Evolutionary conservation across 2,329 filamentous ascomycete species (phyloP).

Genomic region (Nannizziopsis barbatae): DNA sequence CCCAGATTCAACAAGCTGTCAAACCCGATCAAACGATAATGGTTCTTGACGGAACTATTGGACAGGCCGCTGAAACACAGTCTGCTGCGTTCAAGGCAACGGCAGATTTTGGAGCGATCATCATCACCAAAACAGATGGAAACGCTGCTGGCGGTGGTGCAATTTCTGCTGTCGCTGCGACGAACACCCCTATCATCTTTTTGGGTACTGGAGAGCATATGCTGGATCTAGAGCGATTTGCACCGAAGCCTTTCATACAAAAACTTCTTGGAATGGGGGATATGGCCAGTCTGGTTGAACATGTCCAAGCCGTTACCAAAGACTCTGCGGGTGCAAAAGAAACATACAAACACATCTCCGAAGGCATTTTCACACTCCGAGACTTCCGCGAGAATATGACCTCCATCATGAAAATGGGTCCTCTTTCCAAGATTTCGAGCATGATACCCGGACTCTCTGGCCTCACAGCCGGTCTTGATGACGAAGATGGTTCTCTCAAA

Average conservation of each 20-base stretch:
- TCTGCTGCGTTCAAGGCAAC: constrained; percentile 95
- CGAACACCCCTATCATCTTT: constrained; percentile 93
- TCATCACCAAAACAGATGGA: constrained; percentile 97
- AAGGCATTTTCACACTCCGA: constrained; percentile 89
- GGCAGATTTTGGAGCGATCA: constrained; percentile 93
- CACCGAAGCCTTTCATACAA: constrained; percentile 82
- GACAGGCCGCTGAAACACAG: constrained; percentile 88
- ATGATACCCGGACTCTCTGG: constrained; percentile 95
- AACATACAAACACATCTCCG: constrained; percentile 96
- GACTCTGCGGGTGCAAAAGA: constrained; percentile 74
- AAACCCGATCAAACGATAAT: constrained; percentile 94
- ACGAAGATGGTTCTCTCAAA: constrained; percentile 88
- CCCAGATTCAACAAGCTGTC: constrained; percentile 85
- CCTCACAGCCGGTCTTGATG: constrained; percentile 92
- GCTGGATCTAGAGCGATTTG: constrained; percentile 85
- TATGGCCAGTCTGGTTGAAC: constrained; percentile 87
- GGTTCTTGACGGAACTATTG: constrained; percentile 92
- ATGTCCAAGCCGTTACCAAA: constrained; percentile 88
- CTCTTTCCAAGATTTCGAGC: constrained; percentile 89
- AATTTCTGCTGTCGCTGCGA: constrained; percentile 93
- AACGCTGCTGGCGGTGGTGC: constrained; percentile 92
- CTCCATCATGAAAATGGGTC: constrained; percentile 99
- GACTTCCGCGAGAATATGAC: constrained; percentile 89
- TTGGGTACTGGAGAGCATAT: constrained; percentile 97
- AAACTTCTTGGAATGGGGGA: constrained; percentile 97